Conservation (phyloP, 768 basidiomycete species). For the Mycena amicta region DNA sequence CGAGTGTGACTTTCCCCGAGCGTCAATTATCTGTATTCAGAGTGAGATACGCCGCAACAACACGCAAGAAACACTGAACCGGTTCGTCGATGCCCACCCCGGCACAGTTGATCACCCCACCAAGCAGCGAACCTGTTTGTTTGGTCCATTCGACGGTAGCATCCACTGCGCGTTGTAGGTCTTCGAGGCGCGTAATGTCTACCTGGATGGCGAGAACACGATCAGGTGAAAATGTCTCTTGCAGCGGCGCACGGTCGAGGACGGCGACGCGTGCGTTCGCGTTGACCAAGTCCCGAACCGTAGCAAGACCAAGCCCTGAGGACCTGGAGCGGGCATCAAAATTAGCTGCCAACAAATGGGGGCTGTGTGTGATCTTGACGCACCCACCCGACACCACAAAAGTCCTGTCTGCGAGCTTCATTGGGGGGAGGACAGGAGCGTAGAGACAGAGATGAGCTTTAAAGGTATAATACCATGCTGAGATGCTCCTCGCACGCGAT, state of each 20-base stretch:
- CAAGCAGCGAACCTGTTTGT: constrained; percentile 31
- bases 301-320: constrained; percentile 41
- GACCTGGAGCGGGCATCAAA: constrained; percentile 24
- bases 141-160: constrained; percentile 28
- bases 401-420: constrained; percentile 37
- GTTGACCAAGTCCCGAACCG: constrained; percentile 30
- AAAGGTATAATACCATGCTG: constrained; percentile 6
- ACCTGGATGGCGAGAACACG: constrained; percentile 24
- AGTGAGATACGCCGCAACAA: not conserved
- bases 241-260: constrained; percentile 33
- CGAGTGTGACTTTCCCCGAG: constrained; percentile 33
- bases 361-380: constrained; percentile 11
- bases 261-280: constrained; percentile 33
- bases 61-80: constrained; percentile 19
- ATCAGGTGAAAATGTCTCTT: constrained; percentile 4
- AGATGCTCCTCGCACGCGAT: constrained; percentile 1
- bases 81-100: constrained; percentile 35
- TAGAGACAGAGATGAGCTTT: constrained; percentile 11
- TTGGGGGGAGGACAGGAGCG: constrained; percentile 7
- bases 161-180: constrained; percentile 31
- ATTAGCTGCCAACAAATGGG: not conserved
- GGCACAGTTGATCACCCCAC: constrained; percentile 43
- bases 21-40: constrained; percentile 29
- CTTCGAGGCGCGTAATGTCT: constrained; percentile 33
- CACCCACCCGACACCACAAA: constrained; percentile 44